Conservation (phyloP, 768 basidiomycete genomes). For the Rhizopogon roseolus region DNA sequence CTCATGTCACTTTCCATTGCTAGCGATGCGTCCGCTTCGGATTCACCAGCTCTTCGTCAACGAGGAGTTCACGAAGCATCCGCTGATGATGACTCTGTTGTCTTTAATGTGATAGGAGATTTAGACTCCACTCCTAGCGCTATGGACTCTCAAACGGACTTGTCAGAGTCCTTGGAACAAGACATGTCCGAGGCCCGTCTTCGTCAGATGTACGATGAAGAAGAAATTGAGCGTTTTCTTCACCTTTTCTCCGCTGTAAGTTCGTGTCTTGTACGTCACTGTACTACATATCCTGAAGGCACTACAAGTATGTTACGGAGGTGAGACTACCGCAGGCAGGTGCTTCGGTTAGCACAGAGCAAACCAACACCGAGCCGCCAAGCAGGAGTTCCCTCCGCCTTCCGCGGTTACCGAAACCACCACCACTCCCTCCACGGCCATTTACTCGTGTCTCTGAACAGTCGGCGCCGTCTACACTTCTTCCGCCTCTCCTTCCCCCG, state of each 20-base stretch:
- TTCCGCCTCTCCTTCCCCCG: slow-evolving; percentile 3
- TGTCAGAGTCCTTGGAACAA: slow-evolving; percentile 12
- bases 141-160: neutral
- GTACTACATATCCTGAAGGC: neutral
- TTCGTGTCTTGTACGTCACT: slow-evolving; percentile 4
- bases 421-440: neutral
- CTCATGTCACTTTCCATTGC: neutral
- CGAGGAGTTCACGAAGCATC: neutral
- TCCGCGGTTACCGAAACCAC: neutral
- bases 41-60: neutral
- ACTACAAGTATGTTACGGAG: slow-evolving; percentile 53
- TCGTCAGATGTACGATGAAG: slow-evolving; percentile 55
- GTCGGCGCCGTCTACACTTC: neutral
- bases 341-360: slow-evolving; percentile 19
- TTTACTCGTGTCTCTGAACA: neutral
- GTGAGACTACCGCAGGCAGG: slow-evolving; percentile 30
- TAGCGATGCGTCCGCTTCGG: neutral
- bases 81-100: neutral
- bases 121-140: neutral
- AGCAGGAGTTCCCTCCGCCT: neutral
- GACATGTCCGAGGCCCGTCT: slow-evolving; percentile 48
- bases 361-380: slow-evolving; percentile 6
- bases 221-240: slow-evolving; percentile 60
- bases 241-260: slow-evolving; percentile 56
- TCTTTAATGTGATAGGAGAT: neutral